Base-by-base conservation (phyloP, 2,329 filamentous ascomycete species). In the Scedosporium dehoogii region DNA sequence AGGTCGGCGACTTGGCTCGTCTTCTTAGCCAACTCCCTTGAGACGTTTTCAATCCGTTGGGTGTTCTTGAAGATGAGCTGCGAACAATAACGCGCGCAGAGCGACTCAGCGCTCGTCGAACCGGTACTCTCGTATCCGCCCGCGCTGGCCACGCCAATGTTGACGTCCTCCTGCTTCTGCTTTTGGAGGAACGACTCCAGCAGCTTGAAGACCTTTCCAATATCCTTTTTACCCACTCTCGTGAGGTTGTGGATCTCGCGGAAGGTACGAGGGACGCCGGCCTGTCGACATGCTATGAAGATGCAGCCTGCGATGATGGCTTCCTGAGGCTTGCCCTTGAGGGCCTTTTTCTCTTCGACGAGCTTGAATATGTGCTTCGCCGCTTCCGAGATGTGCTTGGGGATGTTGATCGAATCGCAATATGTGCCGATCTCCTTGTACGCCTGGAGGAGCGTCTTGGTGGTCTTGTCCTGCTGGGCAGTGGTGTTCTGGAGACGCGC, bases 301-400 rank as follows among this genome's bases (percentile, higher is more conserved):
- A 99, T 94, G 76, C 92, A 97, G 6, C 92, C 92, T 4, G 94
- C 94, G 67, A 97, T 93, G 68, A 99, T 89, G 62, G 91, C 90
- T 69, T 97, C 93, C 71, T 92, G 89, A 0, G 90, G 89, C 77
- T 99, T 99, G 72, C 92, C 92, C 78, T 96, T 96, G 82, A 97
- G 92, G 62, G 92, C 83, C 73, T 93, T 93, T 71, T 88, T 88
- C 75, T 99, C 94, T 69, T 96, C 92, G 25, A 93, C 90, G 63
- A 94, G 84, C 79, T 97, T 97, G 84, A 89, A 99, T 66, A 97
- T 88, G 73, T 96, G 90, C 79, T 97, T 97, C 65, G 94, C 92
- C 1, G 89, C 90, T 70, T 97, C 92, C 59, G 90, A 87, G 48
- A 96, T 91, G 63, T 88, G 86, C 70, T 87, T 87, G 58, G 89